Base-by-base conservation (phyloP, 495 filamentous ascomycete species). In the Penicillium pancosmium region DNA sequence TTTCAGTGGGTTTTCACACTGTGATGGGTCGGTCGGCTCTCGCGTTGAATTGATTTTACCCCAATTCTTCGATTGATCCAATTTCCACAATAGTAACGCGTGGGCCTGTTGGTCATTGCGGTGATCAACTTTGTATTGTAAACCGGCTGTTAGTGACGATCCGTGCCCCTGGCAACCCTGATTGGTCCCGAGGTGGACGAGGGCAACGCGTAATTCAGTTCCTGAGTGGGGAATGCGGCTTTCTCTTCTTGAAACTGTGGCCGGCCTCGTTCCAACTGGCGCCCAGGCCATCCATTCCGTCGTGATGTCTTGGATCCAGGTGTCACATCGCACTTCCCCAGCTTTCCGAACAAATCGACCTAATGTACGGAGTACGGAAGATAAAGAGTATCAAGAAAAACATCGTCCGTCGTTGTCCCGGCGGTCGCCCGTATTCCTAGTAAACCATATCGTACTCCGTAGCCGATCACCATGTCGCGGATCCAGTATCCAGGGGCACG, bases 151-250 rank as follows among this genome's bases (percentile, higher is more conserved):
- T 52, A 27, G 34, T 18, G 62, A 68, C 56, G 66, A 68, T 68
- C 66, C 63, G 58, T 68, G 63, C 66, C 36, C 47, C 13, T 51
- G 47, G 23, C 40, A 51, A 21, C 23, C 9, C 16, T 67, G 46
- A 69, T 69, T 69, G 67, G 67, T 34, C 31, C 50, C 40, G 23
- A 55, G 53, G 54, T 55, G 34, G 54, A 40, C 49, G 47, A 57
- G 34, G 63, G 58, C 54, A 65, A 69, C 67, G 67, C 64, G 67
- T 69, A 58, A 54, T 54, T 36, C 23, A 23, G 53, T 38, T 13
- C 16, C 16, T 44, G 16, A 34, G 57, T 64, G 61, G 63, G 23
- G 63, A 61, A 21, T 31, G 46, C 21, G 44, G 15, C 10, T 44
- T 53, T 50, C 25, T 40, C 47, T 51, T 57, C 21, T 34, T 55